A percentile compares a stretch with the other conserved stretches of the same genome.
These are phyloP conservation scores for Pythium apleroticum DNA, from an alignment of 352 stramenopile genomes.

Conservation along the genomic window DNA sequence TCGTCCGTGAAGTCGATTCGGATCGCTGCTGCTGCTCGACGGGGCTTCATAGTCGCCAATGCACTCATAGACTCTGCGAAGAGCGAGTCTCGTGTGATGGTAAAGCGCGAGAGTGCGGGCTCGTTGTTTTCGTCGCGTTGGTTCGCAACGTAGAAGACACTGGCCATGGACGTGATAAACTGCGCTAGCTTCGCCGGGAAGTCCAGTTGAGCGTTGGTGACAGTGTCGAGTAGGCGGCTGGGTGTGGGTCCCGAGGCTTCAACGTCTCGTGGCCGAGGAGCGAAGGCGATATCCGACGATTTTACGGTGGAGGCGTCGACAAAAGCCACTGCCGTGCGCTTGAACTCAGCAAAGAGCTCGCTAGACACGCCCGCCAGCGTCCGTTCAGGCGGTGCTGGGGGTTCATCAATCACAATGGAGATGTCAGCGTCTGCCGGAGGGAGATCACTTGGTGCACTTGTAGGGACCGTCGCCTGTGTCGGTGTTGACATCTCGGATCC, in stretches of 20 bases:
- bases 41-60: neutral
- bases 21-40: conserved; percentile 15
- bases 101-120: conserved; percentile 3
- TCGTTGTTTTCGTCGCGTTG: neutral
- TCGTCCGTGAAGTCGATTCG: conserved; percentile 74
- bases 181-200: conserved; percentile 25
- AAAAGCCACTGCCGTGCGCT: neutral
- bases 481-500: neutral
- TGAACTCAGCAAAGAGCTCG: neutral
- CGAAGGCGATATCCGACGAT: neutral
- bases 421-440: no score
- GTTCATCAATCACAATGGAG: neutral
- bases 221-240: neutral
- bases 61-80: conserved; percentile 17
- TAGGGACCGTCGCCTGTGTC: no score
- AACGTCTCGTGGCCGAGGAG: neutral
- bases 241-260: neutral
- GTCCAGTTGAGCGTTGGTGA: conserved; percentile 7
- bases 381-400: neutral
- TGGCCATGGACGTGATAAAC: conserved; percentile 22
- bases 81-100: conserved; percentile 6
- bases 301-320: neutral
- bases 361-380: neutral
- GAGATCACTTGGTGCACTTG: no score
- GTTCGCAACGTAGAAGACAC: conserved; percentile 14